Evolutionary conservation across 2,329 filamentous ascomycete species (phyloP).

Genomic region (Monosporascus sp.): DNA sequence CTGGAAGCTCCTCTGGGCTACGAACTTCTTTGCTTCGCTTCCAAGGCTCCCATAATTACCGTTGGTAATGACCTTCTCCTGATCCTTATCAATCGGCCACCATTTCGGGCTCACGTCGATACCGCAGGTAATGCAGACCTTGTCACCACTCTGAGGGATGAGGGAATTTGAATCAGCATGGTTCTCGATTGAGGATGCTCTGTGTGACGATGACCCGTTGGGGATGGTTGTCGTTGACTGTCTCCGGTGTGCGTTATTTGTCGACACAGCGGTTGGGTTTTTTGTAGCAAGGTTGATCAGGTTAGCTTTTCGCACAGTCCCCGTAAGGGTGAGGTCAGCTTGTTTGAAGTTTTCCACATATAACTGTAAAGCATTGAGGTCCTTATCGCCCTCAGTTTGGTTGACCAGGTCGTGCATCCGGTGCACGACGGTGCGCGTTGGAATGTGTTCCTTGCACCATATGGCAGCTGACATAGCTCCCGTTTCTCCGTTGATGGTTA

Average conservation of each 20-base stretch:
- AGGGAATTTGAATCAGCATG: conserved; percentile 19
- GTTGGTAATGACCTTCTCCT: conserved; percentile 48
- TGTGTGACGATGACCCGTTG: conserved; percentile 15
- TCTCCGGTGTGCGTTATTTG: conserved; percentile 42
- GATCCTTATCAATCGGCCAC: conserved; percentile 54
- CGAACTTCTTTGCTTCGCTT: conserved; percentile 53
- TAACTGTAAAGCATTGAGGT: conserved; percentile 76
- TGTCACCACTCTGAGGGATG: conserved; percentile 38
- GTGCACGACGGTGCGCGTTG: conserved; percentile 67
- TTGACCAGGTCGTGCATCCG: conserved; percentile 71
- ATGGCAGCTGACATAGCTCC: conserved; percentile 81
- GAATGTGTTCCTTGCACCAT: conserved; percentile 87
- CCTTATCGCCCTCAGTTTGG: conserved; percentile 37
- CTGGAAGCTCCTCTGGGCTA: conserved; percentile 58
- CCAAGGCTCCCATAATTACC: conserved; percentile 46
- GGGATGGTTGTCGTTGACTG: conserved; percentile 47
- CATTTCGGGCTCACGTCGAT: conserved; percentile 71
- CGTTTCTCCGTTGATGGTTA: conserved; percentile 73
- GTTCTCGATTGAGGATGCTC: conserved; percentile 21
- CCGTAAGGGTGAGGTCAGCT: conserved; percentile 82
- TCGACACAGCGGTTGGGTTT: conserved; percentile 35
- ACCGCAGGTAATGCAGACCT: conserved; percentile 58
- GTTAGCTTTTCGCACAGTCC: conserved; percentile 88
- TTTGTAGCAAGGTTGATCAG: conserved; percentile 63
- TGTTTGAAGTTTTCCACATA: conserved; percentile 91